A percentile compares a stretch with the other conserved stretches of the same genome.
Conservation (phyloP, 2,329 filamentous ascomycete species). For the Dactylellina parvicollis region DNA sequence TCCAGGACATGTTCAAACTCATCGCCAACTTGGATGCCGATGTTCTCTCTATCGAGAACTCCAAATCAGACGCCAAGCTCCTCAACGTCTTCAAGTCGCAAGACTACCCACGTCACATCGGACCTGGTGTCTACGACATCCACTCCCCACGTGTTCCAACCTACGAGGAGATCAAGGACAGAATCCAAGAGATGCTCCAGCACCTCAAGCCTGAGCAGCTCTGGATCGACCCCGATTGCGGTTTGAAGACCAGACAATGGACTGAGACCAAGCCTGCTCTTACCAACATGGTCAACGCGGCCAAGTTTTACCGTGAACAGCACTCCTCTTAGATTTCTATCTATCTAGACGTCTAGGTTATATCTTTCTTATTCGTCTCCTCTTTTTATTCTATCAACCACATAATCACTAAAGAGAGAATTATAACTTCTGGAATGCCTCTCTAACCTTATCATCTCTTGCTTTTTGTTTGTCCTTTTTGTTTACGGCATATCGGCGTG, state of each 20-base stretch:
- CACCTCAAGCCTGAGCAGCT: conserved; percentile 97
- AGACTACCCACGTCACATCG: conserved; percentile 97
- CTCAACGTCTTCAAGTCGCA: conserved; percentile 98
- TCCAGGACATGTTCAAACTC: conserved; percentile 99
- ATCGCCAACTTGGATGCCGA: conserved; percentile 97
- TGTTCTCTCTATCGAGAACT: conserved; percentile 99
- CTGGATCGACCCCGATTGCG: conserved; percentile 99
- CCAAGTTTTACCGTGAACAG: conserved; percentile 95
- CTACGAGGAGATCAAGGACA: conserved; percentile 98
- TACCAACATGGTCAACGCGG: conserved; percentile 96
- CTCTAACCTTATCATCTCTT: not conserved
- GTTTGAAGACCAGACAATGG: conserved; percentile 99
- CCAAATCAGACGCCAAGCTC: conserved; percentile 99
- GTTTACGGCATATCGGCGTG: conserved; percentile 51
- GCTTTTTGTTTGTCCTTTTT: conserved; percentile 46
- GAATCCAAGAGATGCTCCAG: conserved; percentile 96
- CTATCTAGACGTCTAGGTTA: no score
- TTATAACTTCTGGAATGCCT: conserved; percentile 5
- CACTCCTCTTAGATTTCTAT: no score
- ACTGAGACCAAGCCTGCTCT: conserved; percentile 97
- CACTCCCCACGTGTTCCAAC: conserved; percentile 97
- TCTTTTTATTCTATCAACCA: conserved; percentile 18
- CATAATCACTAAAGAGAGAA: conserved; percentile 9
- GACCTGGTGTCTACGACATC: conserved; percentile 99
- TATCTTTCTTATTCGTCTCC: conserved; percentile 32